These are phyloP conservation scores for Botrytis sinoallii DNA, from an alignment of 2,329 filamentous ascomycete genomes.

Conservation along the genomic window DNA sequence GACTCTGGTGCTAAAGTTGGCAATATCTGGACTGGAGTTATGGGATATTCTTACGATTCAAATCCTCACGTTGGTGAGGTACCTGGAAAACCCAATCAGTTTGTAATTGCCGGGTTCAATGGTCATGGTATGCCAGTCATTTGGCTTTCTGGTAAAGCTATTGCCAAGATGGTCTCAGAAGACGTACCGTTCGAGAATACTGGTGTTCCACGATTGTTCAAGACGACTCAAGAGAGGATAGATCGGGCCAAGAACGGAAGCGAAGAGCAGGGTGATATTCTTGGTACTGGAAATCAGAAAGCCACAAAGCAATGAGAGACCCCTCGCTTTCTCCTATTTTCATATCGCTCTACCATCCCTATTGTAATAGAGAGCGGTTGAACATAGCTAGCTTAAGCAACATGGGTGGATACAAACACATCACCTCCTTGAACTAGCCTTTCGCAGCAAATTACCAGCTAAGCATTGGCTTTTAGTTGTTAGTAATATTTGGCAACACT, in stretches of 20 bases:
- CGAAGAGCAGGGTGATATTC: conserved; percentile 11
- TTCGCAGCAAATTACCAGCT: background rate
- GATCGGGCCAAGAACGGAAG: conserved; percentile 6
- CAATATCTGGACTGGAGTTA: conserved; percentile 29
- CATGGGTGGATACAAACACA: background rate
- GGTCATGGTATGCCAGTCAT: conserved; percentile 21
- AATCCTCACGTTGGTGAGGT: conserved; percentile 7
- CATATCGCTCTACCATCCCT: background rate
- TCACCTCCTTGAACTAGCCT: background rate
- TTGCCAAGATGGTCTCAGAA: conserved; percentile 42
- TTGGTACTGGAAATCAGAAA: conserved; percentile 8
- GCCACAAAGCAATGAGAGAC: background rate
- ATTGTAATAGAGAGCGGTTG: background rate
- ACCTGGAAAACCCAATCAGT: conserved; percentile 2
- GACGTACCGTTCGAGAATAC: conserved; percentile 38
- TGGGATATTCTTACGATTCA: conserved; percentile 18
- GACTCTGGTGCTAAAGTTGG: conserved; percentile 40
- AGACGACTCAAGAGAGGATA: conserved; percentile 25
- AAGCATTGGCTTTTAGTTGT: background rate
- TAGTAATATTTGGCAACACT: background rate
- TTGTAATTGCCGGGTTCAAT: conserved; percentile 18
- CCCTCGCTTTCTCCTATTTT: too few species aligned
- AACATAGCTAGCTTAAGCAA: background rate
- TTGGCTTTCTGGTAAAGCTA: conserved; percentile 42
- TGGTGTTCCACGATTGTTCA: conserved; percentile 40